Evolutionary conservation across 495 filamentous ascomycete species (phyloP).

Genomic region (Talaromyces nanjingensis): DNA sequence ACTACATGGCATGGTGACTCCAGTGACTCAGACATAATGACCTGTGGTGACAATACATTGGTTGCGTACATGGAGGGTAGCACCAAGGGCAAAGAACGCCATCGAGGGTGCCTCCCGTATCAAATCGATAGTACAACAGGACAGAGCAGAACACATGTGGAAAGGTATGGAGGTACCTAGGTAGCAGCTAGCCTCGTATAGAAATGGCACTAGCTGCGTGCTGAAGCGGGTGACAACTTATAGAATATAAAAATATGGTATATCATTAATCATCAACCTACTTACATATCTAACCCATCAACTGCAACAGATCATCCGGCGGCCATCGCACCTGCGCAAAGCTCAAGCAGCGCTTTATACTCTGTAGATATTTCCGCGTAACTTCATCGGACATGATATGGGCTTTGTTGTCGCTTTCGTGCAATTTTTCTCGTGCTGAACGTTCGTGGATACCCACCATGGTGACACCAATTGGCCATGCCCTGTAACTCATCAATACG

Average conservation of each 20-base stretch:
- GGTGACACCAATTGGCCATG: conserved; percentile 98
- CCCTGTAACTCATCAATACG: conserved; percentile 33
- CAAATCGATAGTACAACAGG: too few relatives aligned
- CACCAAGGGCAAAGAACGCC: too few relatives aligned
- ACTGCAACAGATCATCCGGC: conserved; percentile 82
- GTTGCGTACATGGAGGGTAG: too few relatives aligned
- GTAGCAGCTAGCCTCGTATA: too few relatives aligned
- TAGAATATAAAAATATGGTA: neutral
- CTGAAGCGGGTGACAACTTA: too few relatives aligned
- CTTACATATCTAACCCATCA: conserved; percentile 70
- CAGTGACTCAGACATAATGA: too few relatives aligned
- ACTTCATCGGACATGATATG: conserved; percentile 97
- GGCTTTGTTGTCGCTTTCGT: conserved; percentile 70
- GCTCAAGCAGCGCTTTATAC: conserved; percentile 93
- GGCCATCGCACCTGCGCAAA: conserved; percentile 97
- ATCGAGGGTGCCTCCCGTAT: too few relatives aligned
- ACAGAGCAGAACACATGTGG: too few relatives aligned
- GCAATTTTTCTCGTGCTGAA: conserved; percentile 87
- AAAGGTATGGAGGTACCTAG: too few relatives aligned
- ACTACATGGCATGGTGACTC: too few relatives aligned
- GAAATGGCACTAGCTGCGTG: too few relatives aligned
- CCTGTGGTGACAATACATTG: too few relatives aligned
- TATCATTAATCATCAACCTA: neutral
- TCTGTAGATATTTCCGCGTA: conserved; percentile 92
- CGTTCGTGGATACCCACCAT: conserved; percentile 99